phyloP scores from a whole-genome alignment of 1,284 basidiomycete species.

The Rhizopogon parksii region DNA sequence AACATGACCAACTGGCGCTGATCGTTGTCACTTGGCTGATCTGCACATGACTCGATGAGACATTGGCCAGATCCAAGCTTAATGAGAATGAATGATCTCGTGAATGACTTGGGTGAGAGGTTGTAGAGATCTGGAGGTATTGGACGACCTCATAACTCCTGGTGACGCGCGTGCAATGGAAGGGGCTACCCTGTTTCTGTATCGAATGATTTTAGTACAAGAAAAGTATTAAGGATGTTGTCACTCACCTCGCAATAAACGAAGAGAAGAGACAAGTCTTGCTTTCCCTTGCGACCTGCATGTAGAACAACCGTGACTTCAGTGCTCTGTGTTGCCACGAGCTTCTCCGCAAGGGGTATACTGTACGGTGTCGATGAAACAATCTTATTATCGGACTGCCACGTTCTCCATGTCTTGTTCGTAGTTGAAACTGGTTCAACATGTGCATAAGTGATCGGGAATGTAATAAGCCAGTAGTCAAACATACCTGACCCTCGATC shows the following conservation, averaged over 20 bases:
- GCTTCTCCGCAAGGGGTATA: slow-evolving; percentile 35
- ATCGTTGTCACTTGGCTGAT: slow-evolving; percentile 53
- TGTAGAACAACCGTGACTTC: slow-evolving; percentile 49
- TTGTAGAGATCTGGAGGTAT: slow-evolving; percentile 44
- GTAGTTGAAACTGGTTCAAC: slow-evolving; percentile 1
- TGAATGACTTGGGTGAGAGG: slow-evolving; percentile 42
- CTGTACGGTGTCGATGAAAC: slow-evolving; percentile 38
- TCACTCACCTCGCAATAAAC: slow-evolving; percentile 61
- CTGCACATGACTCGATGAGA: slow-evolving; percentile 36
- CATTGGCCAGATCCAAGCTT: slow-evolving; percentile 53
- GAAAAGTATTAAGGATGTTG: neutral
- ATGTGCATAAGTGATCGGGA: neutral
- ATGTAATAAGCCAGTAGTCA: neutral
- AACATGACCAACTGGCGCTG: slow-evolving; percentile 60
- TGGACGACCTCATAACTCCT: slow-evolving; percentile 53
- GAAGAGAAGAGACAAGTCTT: slow-evolving; percentile 55
- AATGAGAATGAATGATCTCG: slow-evolving; percentile 47
- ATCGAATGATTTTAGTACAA: slow-evolving; percentile 2
- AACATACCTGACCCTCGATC: slow-evolving; percentile 15
- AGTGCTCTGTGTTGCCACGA: slow-evolving; percentile 36
- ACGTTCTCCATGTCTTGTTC: slow-evolving; percentile 29
- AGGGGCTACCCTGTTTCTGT: slow-evolving; percentile 41
- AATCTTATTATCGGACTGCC: slow-evolving; percentile 52
- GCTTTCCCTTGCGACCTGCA: slow-evolving; percentile 39
- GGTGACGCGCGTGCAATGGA: slow-evolving; percentile 51